A percentile compares a stretch with the other conserved stretches of the same genome.
These are phyloP conservation scores for Neurospora sp. DNA, from an alignment of 495 filamentous ascomycete genomes.

Conservation along the genomic window DNA sequence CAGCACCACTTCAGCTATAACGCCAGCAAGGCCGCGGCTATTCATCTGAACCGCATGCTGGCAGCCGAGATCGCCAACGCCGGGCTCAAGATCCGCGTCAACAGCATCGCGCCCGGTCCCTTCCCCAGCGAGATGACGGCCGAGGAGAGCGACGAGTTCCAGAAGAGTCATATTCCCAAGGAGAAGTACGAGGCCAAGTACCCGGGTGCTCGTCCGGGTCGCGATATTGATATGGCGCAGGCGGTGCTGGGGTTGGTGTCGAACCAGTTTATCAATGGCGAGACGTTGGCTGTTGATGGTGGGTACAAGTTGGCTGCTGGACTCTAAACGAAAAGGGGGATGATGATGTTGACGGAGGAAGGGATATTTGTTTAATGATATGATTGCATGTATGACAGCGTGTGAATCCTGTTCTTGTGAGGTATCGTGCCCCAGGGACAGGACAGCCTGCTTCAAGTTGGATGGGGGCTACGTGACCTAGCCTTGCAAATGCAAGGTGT, in stretches of 20 bases:
- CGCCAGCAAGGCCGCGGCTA: constrained; percentile 61
- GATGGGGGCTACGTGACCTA: background rate
- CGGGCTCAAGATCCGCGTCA: constrained; percentile 49
- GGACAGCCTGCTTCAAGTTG: background rate
- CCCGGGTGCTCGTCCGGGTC: constrained; percentile 51
- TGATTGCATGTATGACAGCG: background rate
- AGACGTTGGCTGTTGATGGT: constrained; percentile 58
- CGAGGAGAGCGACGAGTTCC: constrained; percentile 40
- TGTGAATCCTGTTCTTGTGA: background rate
- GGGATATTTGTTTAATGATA: background rate
- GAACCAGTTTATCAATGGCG: constrained; percentile 66
- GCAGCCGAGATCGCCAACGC: constrained; percentile 29
- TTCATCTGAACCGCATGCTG: constrained; percentile 54
- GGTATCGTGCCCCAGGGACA: background rate
- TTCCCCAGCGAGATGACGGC: constrained; percentile 67
- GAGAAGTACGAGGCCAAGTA: constrained; percentile 52
- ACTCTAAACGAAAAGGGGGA: constrained; percentile 4
- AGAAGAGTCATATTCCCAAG: constrained; percentile 55
- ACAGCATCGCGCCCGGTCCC: constrained; percentile 65
- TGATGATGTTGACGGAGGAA: background rate
- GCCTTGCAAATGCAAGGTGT: background rate
- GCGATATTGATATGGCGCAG: constrained; percentile 66
- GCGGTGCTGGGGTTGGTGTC: constrained; percentile 50
- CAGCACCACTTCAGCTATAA: constrained; percentile 73
- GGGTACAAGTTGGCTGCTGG: constrained; percentile 27